These are phyloP conservation scores for Malania oleifera DNA, from an alignment of 164 flowering plant genomes.

Conservation along the genomic window DNA sequence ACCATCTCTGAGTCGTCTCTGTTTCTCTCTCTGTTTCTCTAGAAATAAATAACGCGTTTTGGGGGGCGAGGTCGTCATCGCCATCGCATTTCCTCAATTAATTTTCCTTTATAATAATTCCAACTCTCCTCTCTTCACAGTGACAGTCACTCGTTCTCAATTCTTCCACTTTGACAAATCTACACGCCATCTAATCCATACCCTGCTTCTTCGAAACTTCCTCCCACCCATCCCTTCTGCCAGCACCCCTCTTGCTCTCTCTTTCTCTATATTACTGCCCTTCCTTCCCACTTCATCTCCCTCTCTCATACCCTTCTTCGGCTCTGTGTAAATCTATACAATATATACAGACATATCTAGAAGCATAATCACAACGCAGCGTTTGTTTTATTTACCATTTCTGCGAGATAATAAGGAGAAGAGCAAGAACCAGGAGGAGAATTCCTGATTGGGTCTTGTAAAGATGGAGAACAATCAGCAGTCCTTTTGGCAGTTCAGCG, in stretches of 20 bases:
- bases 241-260: neutral
- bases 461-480: slow-evolving; percentile 68
- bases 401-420: no score
- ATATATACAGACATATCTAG: no score
- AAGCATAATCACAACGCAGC: no score
- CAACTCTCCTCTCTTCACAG: neutral
- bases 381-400: no score
- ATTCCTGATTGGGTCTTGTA: neutral
- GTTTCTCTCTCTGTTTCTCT: slow-evolving; percentile 1
- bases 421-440: no score
- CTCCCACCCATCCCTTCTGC: neutral
- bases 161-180: slow-evolving; percentile 28
- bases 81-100: slow-evolving; percentile 2
- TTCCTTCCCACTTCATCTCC: neutral
- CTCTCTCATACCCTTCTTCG: neutral
- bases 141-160: neutral
- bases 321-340: no score
- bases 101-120: neutral
- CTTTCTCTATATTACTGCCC: slow-evolving; percentile 1
- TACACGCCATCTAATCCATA: slow-evolving; percentile 32
- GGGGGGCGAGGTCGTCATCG: slow-evolving; percentile 4
- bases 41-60: slow-evolving; percentile 16
- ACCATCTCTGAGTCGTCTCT: neutral
- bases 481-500: slow-evolving; percentile 86
- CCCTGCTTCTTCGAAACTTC: slow-evolving; percentile 37